phyloP scores from a whole-genome alignment of 352 stramenopile species.

The Globisporangium heterothallicum region DNA sequence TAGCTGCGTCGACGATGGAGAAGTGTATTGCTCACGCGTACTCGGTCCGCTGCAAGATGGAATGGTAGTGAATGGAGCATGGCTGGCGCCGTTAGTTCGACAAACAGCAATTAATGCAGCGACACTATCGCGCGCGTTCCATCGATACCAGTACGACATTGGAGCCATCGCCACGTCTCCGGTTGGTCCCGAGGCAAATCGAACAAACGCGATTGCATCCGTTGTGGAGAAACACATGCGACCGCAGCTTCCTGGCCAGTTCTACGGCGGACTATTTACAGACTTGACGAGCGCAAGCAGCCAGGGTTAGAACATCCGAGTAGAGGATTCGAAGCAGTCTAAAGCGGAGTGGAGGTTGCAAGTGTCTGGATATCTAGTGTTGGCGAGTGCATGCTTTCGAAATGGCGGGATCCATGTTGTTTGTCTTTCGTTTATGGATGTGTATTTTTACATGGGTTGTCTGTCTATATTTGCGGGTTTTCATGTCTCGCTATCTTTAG shows the following conservation, averaged over 20 bases:
- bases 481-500: no score
- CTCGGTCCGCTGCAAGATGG: conserved; percentile 78
- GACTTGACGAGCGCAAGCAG: conserved; percentile 28
- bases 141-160: conserved; percentile 73
- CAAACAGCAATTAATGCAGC: conserved; percentile 81
- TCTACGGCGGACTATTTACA: conserved; percentile 78
- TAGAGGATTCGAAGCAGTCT: background rate
- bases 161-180: conserved; percentile 56
- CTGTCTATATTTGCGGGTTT: no score
- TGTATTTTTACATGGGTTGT: no score
- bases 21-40: conserved; percentile 78
- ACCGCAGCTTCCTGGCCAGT: conserved; percentile 78
- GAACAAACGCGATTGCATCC: conserved; percentile 59
- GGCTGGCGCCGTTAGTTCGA: conserved; percentile 74
- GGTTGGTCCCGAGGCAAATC: conserved; percentile 63
- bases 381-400: background rate
- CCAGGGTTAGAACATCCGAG: background rate
- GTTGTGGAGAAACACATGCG: conserved; percentile 80
- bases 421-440: no score
- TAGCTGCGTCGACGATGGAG: conserved; percentile 67
- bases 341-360: no score
- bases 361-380: no score
- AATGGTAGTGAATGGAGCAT: conserved; percentile 79
- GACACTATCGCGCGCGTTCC: conserved; percentile 60
- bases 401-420: conserved; percentile 6